Evolutionary conservation across 202 grass and related monocot genomes (phyloP).

Genomic region (Panicum virgatum): DNA sequence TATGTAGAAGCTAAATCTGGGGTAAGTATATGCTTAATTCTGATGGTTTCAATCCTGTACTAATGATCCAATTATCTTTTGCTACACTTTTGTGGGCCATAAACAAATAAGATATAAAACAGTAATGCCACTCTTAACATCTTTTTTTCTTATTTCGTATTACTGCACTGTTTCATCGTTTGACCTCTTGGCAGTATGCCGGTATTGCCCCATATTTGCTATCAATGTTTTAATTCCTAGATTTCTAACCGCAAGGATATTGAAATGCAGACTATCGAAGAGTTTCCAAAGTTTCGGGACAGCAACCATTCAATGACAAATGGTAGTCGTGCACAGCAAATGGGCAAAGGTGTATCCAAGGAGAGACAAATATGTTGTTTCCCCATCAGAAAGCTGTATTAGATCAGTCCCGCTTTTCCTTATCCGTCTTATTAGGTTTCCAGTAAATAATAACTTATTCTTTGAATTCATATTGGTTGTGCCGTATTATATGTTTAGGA

Average conservation of each 20-base stretch:
- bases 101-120: not conserved
- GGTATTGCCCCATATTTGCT: not conserved
- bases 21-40: not conserved
- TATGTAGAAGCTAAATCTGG: not conserved
- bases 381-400: slow-evolving; percentile 40
- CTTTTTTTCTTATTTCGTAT: not conserved
- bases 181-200: not conserved
- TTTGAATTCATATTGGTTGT: slow-evolving; percentile 12
- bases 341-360: slow-evolving; percentile 18
- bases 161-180: not conserved
- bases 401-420: not conserved
- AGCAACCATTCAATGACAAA: not conserved
- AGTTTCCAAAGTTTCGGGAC: not conserved
- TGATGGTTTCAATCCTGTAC: not conserved
- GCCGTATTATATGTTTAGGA: not conserved
- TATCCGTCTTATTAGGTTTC: not conserved
- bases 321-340: slow-evolving; percentile 14
- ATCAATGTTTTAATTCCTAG: not conserved
- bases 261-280: slow-evolving; percentile 32
- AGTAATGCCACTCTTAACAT: not conserved
- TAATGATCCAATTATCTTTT: not conserved
- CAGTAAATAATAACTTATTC: slow-evolving; percentile 45
- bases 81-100: not conserved
- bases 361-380: slow-evolving; percentile 53
- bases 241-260: slow-evolving; percentile 6